Conservation (phyloP, 208 protist species). For the Zelonia costaricensis region DNA sequence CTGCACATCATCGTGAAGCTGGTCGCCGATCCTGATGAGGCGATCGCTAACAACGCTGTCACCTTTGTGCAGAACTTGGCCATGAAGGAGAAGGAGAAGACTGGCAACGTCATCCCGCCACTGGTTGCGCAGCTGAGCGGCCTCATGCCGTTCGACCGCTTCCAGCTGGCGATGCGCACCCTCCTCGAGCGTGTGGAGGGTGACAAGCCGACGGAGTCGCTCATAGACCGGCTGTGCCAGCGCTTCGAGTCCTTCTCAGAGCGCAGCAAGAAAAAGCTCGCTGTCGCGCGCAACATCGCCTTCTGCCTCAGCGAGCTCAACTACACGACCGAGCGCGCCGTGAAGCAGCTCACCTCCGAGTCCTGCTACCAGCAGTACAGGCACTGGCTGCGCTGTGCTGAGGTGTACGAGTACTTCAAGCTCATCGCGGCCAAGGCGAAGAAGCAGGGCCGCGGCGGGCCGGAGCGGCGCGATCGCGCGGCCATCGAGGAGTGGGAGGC, state of each 20-base stretch:
- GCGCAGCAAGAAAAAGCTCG: conserved; percentile 65
- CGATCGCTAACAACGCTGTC: conserved; percentile 83
- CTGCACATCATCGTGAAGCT: conserved; percentile 87
- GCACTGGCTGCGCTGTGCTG: conserved; percentile 79
- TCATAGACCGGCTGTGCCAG: conserved; percentile 86
- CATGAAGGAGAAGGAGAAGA: conserved; percentile 89
- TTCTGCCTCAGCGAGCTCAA: conserved; percentile 86
- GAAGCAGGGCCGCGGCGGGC: conserved; percentile 40
- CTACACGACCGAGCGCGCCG: conserved; percentile 76
- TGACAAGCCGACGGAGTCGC: conserved; percentile 88
- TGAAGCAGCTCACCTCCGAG: conserved; percentile 84
- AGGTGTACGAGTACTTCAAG: conserved; percentile 83
- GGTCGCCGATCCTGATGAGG: conserved; percentile 84
- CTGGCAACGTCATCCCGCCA: conserved; percentile 87
- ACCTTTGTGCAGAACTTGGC: conserved; percentile 90
- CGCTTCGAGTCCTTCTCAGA: conserved; percentile 85
- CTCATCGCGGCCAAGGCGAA: conserved; percentile 78
- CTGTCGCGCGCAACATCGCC: conserved; percentile 78
- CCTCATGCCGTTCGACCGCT: conserved; percentile 80
- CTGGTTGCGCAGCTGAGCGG: conserved; percentile 75
- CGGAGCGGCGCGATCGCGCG: conserved; percentile 69
- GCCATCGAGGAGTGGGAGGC: conserved; percentile 88
- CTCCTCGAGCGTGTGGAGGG: conserved; percentile 88
- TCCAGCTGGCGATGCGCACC: conserved; percentile 82
- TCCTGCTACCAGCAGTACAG: conserved; percentile 88